Conservation (phyloP, 345 rosid species). For the Lagerstroemia speciosa region DNA sequence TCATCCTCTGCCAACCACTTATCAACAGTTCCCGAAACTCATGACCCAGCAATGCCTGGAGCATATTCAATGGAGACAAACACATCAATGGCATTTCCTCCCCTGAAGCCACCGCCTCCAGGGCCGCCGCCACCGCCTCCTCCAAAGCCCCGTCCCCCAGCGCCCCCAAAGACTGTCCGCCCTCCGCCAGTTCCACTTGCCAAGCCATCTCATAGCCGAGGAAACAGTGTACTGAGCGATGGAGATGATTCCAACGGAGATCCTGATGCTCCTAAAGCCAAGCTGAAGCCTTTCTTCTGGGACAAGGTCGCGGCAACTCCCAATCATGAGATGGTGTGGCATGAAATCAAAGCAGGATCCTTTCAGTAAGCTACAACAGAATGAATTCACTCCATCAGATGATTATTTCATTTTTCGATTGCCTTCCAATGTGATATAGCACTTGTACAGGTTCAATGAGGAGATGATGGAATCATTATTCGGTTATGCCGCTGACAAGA, state of each 20-base stretch:
- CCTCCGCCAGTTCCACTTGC: conserved; percentile 23
- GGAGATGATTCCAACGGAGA: conserved; percentile 34
- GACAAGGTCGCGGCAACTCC: conserved; percentile 82
- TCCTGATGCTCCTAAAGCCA: conserved; percentile 54
- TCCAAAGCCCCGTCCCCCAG: conserved; percentile 59
- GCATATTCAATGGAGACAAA: conserved; percentile 15
- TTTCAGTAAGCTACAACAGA: conserved; percentile 66
- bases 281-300: conserved; percentile 95
- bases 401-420: neutral
- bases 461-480: conserved; percentile 86
- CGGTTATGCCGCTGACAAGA: conserved; percentile 49
- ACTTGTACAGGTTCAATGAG: conserved; percentile 72
- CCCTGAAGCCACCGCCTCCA: conserved; percentile 35
- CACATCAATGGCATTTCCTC: conserved; percentile 21
- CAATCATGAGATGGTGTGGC: conserved; percentile 93
- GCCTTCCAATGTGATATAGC: neutral
- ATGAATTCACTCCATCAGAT: neutral
- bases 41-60: conserved; percentile 15
- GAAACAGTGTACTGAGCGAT: conserved; percentile 26
- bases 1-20: conserved; percentile 20
- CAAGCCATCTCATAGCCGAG: conserved; percentile 8
- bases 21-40: conserved; percentile 22
- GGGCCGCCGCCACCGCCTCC: conserved; percentile 25
- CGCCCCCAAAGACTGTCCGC: conserved; percentile 36
- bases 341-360: conserved; percentile 84